Percentiles rank a stretch among this genome's conserved stretches.
phyloP scores from a whole-genome alignment of 2,329 filamentous ascomycete species.

The Dothistroma septosporum region DNA sequence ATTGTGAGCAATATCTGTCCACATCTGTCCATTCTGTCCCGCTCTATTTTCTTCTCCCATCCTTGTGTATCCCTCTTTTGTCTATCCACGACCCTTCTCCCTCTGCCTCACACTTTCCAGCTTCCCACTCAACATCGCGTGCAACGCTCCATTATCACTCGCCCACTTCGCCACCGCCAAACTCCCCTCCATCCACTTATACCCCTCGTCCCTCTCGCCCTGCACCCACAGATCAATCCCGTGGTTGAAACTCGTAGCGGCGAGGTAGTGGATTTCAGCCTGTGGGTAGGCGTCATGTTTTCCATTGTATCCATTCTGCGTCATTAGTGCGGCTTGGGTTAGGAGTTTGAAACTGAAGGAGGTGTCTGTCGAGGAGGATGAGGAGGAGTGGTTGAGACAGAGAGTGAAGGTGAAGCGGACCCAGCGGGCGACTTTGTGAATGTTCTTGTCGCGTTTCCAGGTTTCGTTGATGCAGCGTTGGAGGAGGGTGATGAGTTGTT shows the following conservation, averaged over 20 bases:
- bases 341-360: conserved; percentile 45
- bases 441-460: conserved; percentile 51
- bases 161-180: conserved; percentile 58
- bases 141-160: conserved; percentile 46
- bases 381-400: conserved; percentile 52
- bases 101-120: not conserved
- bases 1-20: too few relatives aligned
- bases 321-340: conserved; percentile 57
- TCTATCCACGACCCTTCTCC: not conserved
- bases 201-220: conserved; percentile 52
- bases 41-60: not conserved
- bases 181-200: conserved; percentile 60
- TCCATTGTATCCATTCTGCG: conserved; percentile 34
- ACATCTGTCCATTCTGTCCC: not conserved
- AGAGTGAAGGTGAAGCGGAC: conserved; percentile 72
- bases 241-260: conserved; percentile 64
- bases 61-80: not conserved
- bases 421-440: conserved; percentile 65
- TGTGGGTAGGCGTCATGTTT: conserved; percentile 51
- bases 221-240: conserved; percentile 62
- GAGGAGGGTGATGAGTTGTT: conserved; percentile 39
- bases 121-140: conserved; percentile 14
- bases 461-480: conserved; percentile 68
- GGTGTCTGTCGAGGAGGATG: conserved; percentile 1
- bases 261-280: conserved; percentile 73